phyloP scores from a whole-genome alignment of 495 filamentous ascomycete species.

The Daldinia decipiens region DNA sequence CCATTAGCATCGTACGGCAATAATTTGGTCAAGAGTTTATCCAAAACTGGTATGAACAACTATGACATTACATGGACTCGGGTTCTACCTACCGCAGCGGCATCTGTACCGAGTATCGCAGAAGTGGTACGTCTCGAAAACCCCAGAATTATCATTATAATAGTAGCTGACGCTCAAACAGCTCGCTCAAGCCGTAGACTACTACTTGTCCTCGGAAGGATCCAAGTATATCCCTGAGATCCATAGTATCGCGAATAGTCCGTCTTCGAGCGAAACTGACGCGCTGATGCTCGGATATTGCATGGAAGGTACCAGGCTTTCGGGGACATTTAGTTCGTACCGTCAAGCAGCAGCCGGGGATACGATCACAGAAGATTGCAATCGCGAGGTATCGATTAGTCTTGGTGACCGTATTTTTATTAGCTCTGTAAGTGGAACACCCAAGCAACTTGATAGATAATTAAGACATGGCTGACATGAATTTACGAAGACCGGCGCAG shows the following conservation, averaged over 20 bases:
- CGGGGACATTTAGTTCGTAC: slow-evolving; percentile 60
- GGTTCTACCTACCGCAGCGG: slow-evolving; percentile 61
- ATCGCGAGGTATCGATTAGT: slow-evolving; percentile 55
- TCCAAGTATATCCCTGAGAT: slow-evolving; percentile 67
- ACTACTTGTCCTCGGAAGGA: slow-evolving; percentile 70
- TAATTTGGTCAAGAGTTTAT: slow-evolving; percentile 73
- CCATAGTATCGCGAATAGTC: slow-evolving; percentile 59
- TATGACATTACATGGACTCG: slow-evolving; percentile 80
- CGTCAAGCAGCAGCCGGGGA: slow-evolving; percentile 60
- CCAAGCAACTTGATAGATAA: not conserved
- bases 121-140: slow-evolving; percentile 60
- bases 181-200: slow-evolving; percentile 81
- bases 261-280: slow-evolving; percentile 48
- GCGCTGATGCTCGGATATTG: slow-evolving; percentile 61
- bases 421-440: slow-evolving; percentile 60
- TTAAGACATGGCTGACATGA: slow-evolving; percentile 60
- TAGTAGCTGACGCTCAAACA: slow-evolving; percentile 33
- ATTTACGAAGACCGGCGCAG: slow-evolving; percentile 64
- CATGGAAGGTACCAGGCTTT: slow-evolving; percentile 63
- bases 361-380: slow-evolving; percentile 62
- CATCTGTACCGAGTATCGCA: slow-evolving; percentile 72
- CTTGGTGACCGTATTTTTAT: slow-evolving; percentile 58
- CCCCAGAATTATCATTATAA: not conserved
- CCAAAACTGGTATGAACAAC: slow-evolving; percentile 70
- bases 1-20: slow-evolving; percentile 73